Evolutionary conservation across 768 basidiomycete species (phyloP).

Genomic region (Kwoniella newhampshirensis): DNA sequence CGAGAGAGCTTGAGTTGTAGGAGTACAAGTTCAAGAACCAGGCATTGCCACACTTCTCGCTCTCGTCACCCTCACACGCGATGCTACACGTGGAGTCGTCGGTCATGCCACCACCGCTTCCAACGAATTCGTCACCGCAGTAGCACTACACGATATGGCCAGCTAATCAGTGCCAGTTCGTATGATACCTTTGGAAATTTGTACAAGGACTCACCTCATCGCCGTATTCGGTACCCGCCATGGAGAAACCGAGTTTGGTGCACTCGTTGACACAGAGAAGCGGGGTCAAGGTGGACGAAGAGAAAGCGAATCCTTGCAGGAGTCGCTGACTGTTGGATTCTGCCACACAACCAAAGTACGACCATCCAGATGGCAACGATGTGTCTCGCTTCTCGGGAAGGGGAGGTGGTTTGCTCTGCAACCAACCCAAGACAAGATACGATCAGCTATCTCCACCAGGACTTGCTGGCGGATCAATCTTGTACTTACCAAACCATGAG

Average conservation of each 20-base stretch:
- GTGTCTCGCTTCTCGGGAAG: slow-evolving; percentile 40
- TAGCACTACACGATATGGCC: slow-evolving; percentile 52
- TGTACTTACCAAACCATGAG: slow-evolving; percentile 48
- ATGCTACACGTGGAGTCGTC: slow-evolving; percentile 31
- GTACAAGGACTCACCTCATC: slow-evolving; percentile 47
- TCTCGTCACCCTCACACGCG: slow-evolving; percentile 28
- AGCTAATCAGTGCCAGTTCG: neutral
- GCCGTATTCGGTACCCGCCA: slow-evolving; percentile 45
- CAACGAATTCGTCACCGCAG: slow-evolving; percentile 47
- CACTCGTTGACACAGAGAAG: slow-evolving; percentile 46
- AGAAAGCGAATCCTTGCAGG: slow-evolving; percentile 44
- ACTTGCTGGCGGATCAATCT: neutral
- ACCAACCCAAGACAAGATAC: neutral
- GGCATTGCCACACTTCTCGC: slow-evolving; percentile 30
- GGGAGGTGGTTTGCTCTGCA: slow-evolving; percentile 41
- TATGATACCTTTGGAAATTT: no score
- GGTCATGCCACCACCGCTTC: slow-evolving; percentile 34
- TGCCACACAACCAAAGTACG: slow-evolving; percentile 45
- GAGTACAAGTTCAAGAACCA: slow-evolving; percentile 47
- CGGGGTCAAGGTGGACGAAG: slow-evolving; percentile 33
- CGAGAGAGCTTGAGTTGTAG: slow-evolving; percentile 29
- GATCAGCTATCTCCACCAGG: neutral
- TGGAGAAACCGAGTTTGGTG: slow-evolving; percentile 39
- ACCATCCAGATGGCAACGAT: slow-evolving; percentile 46
- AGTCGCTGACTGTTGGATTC: slow-evolving; percentile 47